These are phyloP conservation scores for Fomitopsis pinicola DNA, from an alignment of 1,284 basidiomycete genomes.

Conservation along the genomic window DNA sequence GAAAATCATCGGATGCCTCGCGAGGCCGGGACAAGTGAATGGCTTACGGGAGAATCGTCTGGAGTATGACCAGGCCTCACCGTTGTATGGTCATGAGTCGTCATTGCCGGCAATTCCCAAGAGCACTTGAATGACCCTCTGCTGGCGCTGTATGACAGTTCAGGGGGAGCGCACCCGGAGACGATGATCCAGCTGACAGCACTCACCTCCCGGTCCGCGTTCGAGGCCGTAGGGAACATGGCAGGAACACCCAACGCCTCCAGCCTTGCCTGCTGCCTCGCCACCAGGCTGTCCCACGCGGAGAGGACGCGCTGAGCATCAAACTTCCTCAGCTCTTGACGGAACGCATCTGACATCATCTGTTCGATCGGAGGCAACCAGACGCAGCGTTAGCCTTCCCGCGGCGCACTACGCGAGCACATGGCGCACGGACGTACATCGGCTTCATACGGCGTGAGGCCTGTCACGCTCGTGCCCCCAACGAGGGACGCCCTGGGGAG, in stretches of 20 bases:
- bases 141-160: slow-evolving; percentile 35
- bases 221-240: slow-evolving; percentile 56
- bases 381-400: slow-evolving; percentile 1
- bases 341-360: slow-evolving; percentile 60
- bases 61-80: not conserved
- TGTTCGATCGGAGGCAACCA: slow-evolving; percentile 22
- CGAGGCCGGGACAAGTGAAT: not conserved
- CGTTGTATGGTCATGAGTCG: slow-evolving; percentile 5
- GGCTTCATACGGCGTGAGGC: slow-evolving; percentile 50
- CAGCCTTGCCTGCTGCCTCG: slow-evolving; percentile 62
- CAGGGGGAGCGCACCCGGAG: not conserved
- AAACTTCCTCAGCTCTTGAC: slow-evolving; percentile 59
- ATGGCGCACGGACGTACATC: slow-evolving; percentile 40
- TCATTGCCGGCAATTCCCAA: slow-evolving; percentile 34
- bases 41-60: not conserved
- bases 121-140: slow-evolving; percentile 46
- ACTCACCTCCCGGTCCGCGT: slow-evolving; percentile 52
- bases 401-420: not conserved
- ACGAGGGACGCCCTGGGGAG: slow-evolving; percentile 53
- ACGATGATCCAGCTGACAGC: slow-evolving; percentile 1
- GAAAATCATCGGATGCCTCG: not conserved
- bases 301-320: slow-evolving; percentile 59
- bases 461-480: slow-evolving; percentile 48
- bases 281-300: slow-evolving; percentile 70
- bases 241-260: slow-evolving; percentile 59